phyloP scores from a whole-genome alignment of 2,329 filamentous ascomycete species.

The Penicillium sp. region DNA sequence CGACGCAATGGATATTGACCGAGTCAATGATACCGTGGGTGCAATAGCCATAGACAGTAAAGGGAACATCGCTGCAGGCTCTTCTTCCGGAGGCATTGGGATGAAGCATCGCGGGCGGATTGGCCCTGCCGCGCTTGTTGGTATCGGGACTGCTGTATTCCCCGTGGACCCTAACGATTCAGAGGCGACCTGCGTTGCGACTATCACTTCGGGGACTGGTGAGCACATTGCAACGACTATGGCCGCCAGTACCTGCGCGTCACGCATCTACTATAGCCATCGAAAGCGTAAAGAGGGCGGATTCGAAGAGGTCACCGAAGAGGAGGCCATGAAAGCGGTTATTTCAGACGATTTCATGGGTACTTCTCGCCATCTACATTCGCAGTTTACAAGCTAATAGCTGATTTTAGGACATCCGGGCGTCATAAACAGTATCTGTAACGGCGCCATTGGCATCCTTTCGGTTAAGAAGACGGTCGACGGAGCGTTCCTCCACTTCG shows the following conservation, averaged over 20 bases:
- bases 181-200: conserved; percentile 62
- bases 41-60: conserved; percentile 82
- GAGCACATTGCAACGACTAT: conserved; percentile 97
- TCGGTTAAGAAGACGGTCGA: too few species aligned
- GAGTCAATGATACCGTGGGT: conserved; percentile 81
- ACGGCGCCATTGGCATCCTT: too few species aligned
- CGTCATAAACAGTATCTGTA: too few species aligned
- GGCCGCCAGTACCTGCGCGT: conserved; percentile 77
- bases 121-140: conserved; percentile 85
- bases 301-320: conserved; percentile 61
- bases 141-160: conserved; percentile 82
- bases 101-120: conserved; percentile 94
- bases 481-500: conserved; percentile 84
- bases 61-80: conserved; percentile 84
- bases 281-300: conserved; percentile 52
- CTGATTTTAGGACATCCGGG: too few species aligned
- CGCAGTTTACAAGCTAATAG: too few species aligned
- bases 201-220: conserved; percentile 86
- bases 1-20: too few species aligned
- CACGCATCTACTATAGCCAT: conserved; percentile 67
- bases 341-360: too few species aligned
- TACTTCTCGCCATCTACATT: too few species aligned
- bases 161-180: conserved; percentile 63
- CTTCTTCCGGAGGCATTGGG: conserved; percentile 92
- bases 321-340: conserved; percentile 63